Base-by-base conservation (phyloP, 129 eudicot genomes). In the Smallanthus sonchifolius region DNA sequence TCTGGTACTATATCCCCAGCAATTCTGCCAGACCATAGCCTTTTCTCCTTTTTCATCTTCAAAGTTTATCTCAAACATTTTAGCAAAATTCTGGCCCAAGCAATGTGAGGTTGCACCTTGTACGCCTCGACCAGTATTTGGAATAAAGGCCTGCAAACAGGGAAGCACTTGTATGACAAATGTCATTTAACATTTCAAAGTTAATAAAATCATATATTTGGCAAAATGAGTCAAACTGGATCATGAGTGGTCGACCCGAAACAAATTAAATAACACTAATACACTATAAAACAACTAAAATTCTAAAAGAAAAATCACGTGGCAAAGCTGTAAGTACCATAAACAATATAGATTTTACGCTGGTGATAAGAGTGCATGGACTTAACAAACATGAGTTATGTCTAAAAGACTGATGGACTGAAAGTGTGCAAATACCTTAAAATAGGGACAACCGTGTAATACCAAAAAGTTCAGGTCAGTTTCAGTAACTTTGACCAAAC, bases 21-120 rank as follows among this genome's bases (percentile, higher is more conserved):
- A 92, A 69, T 89, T 89, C 70, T 92, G 98, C 98, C 98, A 92
- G 56, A 89, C 98, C 98, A 89, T 85, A 57, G 88, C 82, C 84
- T 84, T 92, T 67, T 87, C 96, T 48, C 98, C 91, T 70, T 85
- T 92, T 63, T 89, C 98, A 67, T 89, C 87, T 62, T 92, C 98
- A 66, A 87, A 92, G 38, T 83, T 89, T 19, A 92, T 92, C 67
- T 89, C 97, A 62, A 92, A 92, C 97, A 92, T 92, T 69, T 92
- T 92, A 2, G 97, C 96, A 82, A 92, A 92, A 72, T 92, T 92
- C 76, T 92, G 98, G 55, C 98, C 98, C 77, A 92, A 76, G 79
- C 98, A 92, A 75, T 92, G 98, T 55, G 98, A 92, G 43, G 98
- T 92, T 43, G 98, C 98, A 77, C 98, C 98, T 87, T 92, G 96